Evolutionary conservation across 371 early-diverging fungal species (phyloP), one percentile per base, ranked within the genome.

Genomic region (Chytridium lagenaria): DNA sequence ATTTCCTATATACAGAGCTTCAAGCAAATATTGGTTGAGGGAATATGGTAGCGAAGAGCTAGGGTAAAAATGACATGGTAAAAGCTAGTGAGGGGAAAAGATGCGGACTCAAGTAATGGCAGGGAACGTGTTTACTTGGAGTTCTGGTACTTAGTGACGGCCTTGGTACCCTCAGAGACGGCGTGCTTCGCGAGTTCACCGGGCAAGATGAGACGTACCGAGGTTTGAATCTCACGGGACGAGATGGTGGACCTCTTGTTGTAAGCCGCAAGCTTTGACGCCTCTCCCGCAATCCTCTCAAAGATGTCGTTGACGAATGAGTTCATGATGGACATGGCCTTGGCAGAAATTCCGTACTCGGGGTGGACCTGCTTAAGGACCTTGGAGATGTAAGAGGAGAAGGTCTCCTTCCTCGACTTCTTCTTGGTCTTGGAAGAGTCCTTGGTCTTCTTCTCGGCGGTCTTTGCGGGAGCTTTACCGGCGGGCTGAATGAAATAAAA

Each of bases 311-410:
- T 93, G 82, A 97, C 96, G 81, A 97, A 97, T 63, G 95, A 95
- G 95, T 97, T 96, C 86, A 97, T 88, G 85, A 97, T 96, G 72
- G 93, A 92, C 98, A 97, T 97, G 89, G 96, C 96, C 91, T 96
- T 96, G 94, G 94, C 95, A 86, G 96, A 95, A 88, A 97, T 95
- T 87, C 97, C 96, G 73, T 94, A 94, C 79, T 97, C 97, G 76
- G 97, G 96, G 90, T 97, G 97, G 72, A 96, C 96, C 85, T 97
- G 98, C 88, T 94, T 94, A 82, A 97, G 86, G 74, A 97, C 98
- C 89, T 93, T 94, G 92, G 94, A 95, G 87, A 96, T 96, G 90
- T 95, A 96, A 81, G 95, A 89, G 63, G 93, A 90, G 91, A 94
- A 96, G 77, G 95, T 94, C 84, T 97, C 96, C 81, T 91, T 91